phyloP scores from a whole-genome alignment of 768 basidiomycete genomes.

The Tremella mesenterica region DNA sequence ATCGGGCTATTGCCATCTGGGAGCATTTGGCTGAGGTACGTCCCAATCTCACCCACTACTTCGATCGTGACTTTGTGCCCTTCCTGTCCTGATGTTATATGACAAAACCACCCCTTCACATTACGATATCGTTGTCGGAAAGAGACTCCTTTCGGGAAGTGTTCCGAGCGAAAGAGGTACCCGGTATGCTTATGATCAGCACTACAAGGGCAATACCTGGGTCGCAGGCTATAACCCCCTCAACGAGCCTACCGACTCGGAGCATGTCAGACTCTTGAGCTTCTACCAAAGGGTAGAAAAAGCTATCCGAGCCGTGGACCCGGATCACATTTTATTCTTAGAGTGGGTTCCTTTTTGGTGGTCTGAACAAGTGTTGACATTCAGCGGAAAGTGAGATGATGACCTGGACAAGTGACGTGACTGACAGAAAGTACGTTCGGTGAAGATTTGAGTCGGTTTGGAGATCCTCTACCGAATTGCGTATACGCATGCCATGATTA shows the following conservation, averaged over 20 bases:
- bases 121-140: too few relatives aligned
- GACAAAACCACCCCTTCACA: too few relatives aligned
- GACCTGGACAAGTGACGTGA: background rate
- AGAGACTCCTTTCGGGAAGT: too few relatives aligned
- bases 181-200: slow-evolving; percentile 32
- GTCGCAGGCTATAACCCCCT: slow-evolving; percentile 79
- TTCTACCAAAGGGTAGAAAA: slow-evolving; percentile 64
- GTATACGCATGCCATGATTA: slow-evolving; percentile 76
- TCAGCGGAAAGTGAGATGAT: background rate
- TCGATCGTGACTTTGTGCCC: background rate
- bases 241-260: slow-evolving; percentile 71
- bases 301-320: slow-evolving; percentile 64
- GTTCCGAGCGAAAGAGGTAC: background rate
- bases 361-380: background rate
- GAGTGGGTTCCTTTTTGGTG: too few relatives aligned
- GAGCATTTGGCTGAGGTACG: slow-evolving; percentile 54
- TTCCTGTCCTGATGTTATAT: too few relatives aligned
- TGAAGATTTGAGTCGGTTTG: slow-evolving; percentile 36
- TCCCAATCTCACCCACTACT: background rate
- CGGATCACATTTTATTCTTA: slow-evolving; percentile 65
- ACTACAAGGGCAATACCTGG: slow-evolving; percentile 71
- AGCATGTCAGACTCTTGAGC: slow-evolving; percentile 56
- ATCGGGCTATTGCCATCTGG: slow-evolving; percentile 71
- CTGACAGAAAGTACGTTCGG: slow-evolving; percentile 60
- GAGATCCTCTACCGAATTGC: slow-evolving; percentile 58